Percentiles rank a stretch among this genome's conserved stretches.
Conservation (phyloP, 257 asterid genomes). For the Fraxinus americana region DNA sequence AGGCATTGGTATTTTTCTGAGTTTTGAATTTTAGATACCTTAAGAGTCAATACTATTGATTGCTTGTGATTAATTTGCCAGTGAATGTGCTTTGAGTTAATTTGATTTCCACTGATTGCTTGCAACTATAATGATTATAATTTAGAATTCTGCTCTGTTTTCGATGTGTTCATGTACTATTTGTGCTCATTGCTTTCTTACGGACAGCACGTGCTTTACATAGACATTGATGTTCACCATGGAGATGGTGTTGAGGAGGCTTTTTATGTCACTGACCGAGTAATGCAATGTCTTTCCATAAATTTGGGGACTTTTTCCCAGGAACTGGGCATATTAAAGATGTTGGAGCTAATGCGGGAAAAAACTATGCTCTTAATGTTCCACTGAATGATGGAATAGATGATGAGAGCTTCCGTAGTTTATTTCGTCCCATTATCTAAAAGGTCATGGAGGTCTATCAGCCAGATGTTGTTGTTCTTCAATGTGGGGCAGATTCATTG, state of each 20-base stretch:
- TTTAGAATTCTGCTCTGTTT: neutral
- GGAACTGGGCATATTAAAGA: conserved; percentile 71
- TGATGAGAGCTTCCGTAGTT: no score
- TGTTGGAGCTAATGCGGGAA: conserved; percentile 49
- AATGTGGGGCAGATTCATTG: no score
- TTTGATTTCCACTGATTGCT: neutral
- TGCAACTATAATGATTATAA: neutral
- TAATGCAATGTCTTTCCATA: conserved; percentile 72
- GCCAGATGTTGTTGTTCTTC: no score
- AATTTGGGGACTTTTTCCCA: conserved; percentile 66
- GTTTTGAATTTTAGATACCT: neutral
- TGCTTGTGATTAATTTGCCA: neutral
- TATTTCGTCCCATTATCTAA: no score
- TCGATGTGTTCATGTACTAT: neutral
- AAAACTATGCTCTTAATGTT: conserved; percentile 62
- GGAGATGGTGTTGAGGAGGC: conserved; percentile 84
- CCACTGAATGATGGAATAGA: conserved; percentile 32
- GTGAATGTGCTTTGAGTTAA: neutral
- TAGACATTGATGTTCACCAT: conserved; percentile 68
- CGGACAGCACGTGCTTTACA: conserved; percentile 60
- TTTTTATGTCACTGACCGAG: conserved; percentile 65
- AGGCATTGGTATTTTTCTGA: neutral
- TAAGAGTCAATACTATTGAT: neutral
- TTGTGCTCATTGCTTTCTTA: neutral
- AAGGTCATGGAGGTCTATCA: no score